phyloP scores from a whole-genome alignment of 495 filamentous ascomycete genomes.

The Aspergillus wentii region DNA sequence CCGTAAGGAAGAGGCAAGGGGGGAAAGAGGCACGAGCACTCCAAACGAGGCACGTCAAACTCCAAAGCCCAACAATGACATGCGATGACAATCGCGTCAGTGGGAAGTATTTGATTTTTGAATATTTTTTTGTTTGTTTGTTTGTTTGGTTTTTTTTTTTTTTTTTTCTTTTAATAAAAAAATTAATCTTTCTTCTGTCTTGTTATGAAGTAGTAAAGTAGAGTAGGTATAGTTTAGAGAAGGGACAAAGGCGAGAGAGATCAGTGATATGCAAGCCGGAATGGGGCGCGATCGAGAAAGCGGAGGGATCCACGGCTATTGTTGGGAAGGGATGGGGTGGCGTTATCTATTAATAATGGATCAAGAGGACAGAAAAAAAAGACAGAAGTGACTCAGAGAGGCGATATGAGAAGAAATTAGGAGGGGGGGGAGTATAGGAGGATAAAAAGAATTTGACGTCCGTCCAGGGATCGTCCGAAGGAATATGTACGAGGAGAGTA shows the following conservation, averaged over 20 bases:
- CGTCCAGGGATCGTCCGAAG: constrained; percentile 7
- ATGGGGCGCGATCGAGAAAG: constrained; percentile 2
- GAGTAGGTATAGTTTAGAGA: constrained; percentile 7
- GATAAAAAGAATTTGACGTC: constrained; percentile 1
- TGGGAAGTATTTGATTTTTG: too few species aligned
- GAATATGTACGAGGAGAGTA: constrained; percentile 1
- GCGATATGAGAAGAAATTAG: background rate
- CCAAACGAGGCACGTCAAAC: too few species aligned
- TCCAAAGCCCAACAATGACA: too few species aligned
- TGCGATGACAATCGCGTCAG: too few species aligned
- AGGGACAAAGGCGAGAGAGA: constrained; percentile 5
- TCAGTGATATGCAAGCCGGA: background rate
- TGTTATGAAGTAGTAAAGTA: constrained; percentile 11
- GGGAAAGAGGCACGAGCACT: constrained; percentile 12
- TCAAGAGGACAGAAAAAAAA: constrained; percentile 2
- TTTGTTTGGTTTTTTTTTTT: too few species aligned
- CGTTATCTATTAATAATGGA: constrained; percentile 18
- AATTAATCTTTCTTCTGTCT: too few species aligned
- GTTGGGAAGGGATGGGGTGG: constrained; percentile 12
- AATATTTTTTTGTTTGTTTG: too few species aligned
- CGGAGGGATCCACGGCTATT: constrained; percentile 10
- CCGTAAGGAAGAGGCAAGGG: constrained; percentile 11
- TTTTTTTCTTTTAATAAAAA: too few species aligned
- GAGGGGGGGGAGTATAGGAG: background rate
- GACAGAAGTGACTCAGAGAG: background rate